phyloP scores from a whole-genome alignment of 306 rosid genomes.

The Corylus americana region DNA sequence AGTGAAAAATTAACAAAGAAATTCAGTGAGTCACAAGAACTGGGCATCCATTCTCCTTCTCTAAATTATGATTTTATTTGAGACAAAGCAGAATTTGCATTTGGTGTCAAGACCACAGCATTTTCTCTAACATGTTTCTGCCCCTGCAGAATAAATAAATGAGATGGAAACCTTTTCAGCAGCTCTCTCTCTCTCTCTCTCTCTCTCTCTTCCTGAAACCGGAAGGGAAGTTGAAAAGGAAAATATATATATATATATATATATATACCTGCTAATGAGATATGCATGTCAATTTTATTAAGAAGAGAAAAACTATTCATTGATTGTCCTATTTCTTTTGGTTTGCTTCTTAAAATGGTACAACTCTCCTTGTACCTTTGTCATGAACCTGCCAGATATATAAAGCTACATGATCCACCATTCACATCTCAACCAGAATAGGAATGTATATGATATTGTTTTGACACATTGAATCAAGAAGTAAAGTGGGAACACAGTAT shows the following conservation, averaged over 20 bases:
- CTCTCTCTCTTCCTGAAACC: neutral
- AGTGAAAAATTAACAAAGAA: constrained; percentile 22
- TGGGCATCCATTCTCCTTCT: neutral
- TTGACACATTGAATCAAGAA: constrained; percentile 17
- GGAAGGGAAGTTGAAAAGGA: neutral
- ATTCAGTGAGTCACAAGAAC: constrained; percentile 15
- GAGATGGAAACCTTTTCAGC: neutral
- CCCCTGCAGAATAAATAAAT: neutral
- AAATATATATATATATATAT: neutral
- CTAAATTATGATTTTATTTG: constrained; percentile 2
- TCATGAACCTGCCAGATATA: constrained; percentile 1
- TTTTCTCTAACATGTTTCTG: neutral
- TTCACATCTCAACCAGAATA: constrained; percentile 12
- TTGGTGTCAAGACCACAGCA: neutral
- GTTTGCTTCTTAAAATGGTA: neutral
- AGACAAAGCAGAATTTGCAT: constrained; percentile 1
- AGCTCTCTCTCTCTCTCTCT: neutral
- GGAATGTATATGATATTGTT: constrained; percentile 19
- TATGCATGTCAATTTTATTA: neutral
- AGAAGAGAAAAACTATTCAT: neutral
- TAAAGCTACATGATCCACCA: constrained; percentile 11
- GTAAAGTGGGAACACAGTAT: constrained; percentile 20
- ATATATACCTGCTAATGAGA: neutral
- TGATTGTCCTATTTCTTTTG: neutral
- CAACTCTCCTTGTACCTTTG: neutral